Conservation (phyloP, 2,329 filamentous ascomycete genomes). For the Fusarium begoniae region DNA sequence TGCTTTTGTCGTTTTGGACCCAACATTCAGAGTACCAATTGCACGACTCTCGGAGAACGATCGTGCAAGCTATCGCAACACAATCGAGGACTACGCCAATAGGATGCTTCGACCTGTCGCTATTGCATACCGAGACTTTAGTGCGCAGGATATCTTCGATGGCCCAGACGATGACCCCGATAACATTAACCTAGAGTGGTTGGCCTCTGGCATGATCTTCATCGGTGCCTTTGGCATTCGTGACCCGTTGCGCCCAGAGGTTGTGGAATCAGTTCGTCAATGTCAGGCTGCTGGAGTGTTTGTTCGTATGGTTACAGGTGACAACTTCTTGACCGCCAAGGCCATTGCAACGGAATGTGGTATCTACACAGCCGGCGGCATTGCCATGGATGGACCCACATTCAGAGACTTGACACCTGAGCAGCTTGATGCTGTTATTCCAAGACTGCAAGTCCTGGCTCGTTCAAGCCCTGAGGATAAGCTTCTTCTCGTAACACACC, state of each 20-base stretch:
- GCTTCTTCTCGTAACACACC: constrained; percentile 61
- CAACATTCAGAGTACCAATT: constrained; percentile 47
- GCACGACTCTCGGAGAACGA: constrained; percentile 45
- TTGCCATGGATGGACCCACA: constrained; percentile 72
- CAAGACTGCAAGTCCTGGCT: constrained; percentile 60
- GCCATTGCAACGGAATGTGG: constrained; percentile 72
- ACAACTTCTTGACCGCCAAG: constrained; percentile 65
- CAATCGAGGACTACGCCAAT: constrained; percentile 65
- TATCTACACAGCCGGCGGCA: constrained; percentile 67
- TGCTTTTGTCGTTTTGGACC: constrained; percentile 55
- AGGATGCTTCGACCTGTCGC: constrained; percentile 79
- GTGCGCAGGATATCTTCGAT: constrained; percentile 72
- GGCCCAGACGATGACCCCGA: constrained; percentile 49
- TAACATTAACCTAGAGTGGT: constrained; percentile 49
- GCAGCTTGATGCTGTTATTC: constrained; percentile 63
- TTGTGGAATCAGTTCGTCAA: constrained; percentile 66
- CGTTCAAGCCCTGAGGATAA: constrained; percentile 70
- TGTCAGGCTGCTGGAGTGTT: constrained; percentile 71
- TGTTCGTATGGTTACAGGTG: constrained; percentile 67
- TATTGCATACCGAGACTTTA: constrained; percentile 78
- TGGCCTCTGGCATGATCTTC: constrained; percentile 72
- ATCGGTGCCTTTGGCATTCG: constrained; percentile 74
- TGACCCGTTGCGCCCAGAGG: constrained; percentile 69
- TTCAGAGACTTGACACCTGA: constrained; percentile 66
- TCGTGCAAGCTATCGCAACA: constrained; percentile 45